Base-by-base conservation (phyloP, 371 early-diverging fungal species). In the Nematocida sp. region DNA sequence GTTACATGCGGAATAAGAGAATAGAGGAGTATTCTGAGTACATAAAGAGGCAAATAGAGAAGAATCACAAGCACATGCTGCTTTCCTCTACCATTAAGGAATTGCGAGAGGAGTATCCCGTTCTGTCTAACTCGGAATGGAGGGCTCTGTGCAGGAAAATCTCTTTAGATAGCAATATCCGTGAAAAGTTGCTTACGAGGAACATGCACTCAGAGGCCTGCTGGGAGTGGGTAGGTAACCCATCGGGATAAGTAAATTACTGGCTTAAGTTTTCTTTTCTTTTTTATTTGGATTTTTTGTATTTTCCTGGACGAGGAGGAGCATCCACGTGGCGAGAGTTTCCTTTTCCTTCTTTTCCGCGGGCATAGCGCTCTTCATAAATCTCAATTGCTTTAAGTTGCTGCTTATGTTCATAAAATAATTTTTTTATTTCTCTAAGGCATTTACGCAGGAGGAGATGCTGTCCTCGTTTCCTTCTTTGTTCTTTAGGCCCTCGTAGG, bases 401-500 rank as follows among this genome's bases (percentile, higher is more conserved):
- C 42, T 68, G 61, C 69, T 68, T 49, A 68, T 68, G 48, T 68
- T 42, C 69, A 68, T 68, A 36, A 63, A 9, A 57, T 4, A 13
- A 13, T 13, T 45, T 45, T 45, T 28, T 13, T 30, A 11, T 2
- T 42, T 5, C 3, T 55, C 30, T 2, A 68, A 23, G 28, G 69
- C 69, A 13, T 61, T 7, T 30, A 33, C 39, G 47, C 69, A 68
- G 23, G 47, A 59, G 40, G 69, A 2, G n/a, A 68, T 30, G 48
- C 69, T 68, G 56, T 68, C 69, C 16, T 11, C 32, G 7, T 26
- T 20, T 0, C 69, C 69, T 49, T 68, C 69, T 51, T 68, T 68
- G 59, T 59, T 68, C 57, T 68, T 68, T 3, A 68, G 69, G 13
- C 69, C 69, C 30, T 68, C 60, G 38, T 68, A 68, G n/a, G 51